Evolutionary conservation across 345 rosid genomes (phyloP).

Genomic region (Salix brachista): DNA sequence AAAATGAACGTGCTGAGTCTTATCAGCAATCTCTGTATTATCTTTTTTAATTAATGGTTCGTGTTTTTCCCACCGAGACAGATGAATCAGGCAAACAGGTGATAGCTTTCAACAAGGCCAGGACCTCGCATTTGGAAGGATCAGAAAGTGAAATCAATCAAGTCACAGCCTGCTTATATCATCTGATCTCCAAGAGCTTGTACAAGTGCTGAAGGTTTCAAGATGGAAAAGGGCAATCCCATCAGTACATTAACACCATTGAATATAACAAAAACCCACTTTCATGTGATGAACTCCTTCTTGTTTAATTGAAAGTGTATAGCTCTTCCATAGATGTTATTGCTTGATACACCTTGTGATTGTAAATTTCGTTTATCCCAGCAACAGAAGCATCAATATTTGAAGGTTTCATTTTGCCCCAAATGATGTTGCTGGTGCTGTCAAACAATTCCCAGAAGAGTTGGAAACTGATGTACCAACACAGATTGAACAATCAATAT

Average conservation of each 20-base stretch:
- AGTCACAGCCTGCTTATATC: neutral
- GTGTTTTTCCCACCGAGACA: neutral
- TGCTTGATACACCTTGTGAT: too few relatives aligned
- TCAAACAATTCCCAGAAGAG: neutral
- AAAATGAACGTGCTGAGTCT: neutral
- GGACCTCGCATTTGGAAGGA: neutral
- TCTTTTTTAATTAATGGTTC: neutral
- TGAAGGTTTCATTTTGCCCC: too few relatives aligned
- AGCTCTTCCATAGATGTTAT: neutral
- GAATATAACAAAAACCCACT: neutral
- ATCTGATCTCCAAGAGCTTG: neutral
- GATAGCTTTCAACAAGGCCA: neutral
- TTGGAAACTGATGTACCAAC: neutral
- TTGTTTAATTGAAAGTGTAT: neutral
- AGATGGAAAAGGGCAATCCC: neutral
- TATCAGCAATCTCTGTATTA: neutral
- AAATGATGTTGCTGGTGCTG: neutral
- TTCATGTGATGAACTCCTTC: neutral
- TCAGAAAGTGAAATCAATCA: neutral
- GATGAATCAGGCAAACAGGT: constrained; percentile 17
- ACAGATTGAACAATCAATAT: neutral
- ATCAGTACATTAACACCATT: neutral
- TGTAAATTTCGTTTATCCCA: too few relatives aligned
- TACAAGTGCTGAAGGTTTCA: neutral
- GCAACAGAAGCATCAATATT: too few relatives aligned